Base-by-base conservation (phyloP, 805 yeast species). In the Metschnikowia santaceciliae region DNA sequence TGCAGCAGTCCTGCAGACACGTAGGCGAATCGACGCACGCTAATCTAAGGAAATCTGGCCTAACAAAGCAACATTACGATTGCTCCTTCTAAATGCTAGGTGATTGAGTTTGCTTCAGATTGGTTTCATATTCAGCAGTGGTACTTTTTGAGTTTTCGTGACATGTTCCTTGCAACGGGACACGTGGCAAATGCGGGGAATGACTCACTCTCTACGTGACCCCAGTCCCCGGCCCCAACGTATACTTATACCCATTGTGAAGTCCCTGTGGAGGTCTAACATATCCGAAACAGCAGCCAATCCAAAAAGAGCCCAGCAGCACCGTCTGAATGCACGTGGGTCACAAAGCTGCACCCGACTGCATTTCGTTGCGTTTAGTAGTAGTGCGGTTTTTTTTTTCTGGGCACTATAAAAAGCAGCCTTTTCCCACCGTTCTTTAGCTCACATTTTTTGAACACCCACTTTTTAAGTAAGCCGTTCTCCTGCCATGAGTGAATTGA, bases 401-500 rank as follows among this genome's bases (percentile, higher is more conserved):
- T 13, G 32, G 38, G 26, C 33, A n/a, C 32, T 46, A 46, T 40
- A 46, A 46, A 46, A 20, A 19, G 34, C 20, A 19, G 30, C 20
- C 33, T 8, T 34, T 45, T 42, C 38, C 37, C 46, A 19, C 26
- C 10, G 15, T 22, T 33, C 32, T 7, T 7, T 5, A 6, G 4
- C 19, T n/a, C n/a, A 30, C 11, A 36, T 19, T 32, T 36, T 38
- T 20, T 23, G 11, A 15, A 50, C 37, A 46, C 32, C 38, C 39
- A 11, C n/a, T 20, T 42, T 23, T 22, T 14, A 4, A 8, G 11
- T 8, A 26, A 8, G 11, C 30, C 11, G 30, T 26, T 26, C 30
- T 26, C 4, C 11, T 26, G 30, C 40, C 34, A 58, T 66, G 48
- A 44, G 64, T 57, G 73, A 73, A 67, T 72, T 79, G 53, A 68